Evolutionary conservation across 2,329 filamentous ascomycete genomes (phyloP), one percentile per base, ranked within the genome.

Genomic region (Monilinia fructigena): DNA sequence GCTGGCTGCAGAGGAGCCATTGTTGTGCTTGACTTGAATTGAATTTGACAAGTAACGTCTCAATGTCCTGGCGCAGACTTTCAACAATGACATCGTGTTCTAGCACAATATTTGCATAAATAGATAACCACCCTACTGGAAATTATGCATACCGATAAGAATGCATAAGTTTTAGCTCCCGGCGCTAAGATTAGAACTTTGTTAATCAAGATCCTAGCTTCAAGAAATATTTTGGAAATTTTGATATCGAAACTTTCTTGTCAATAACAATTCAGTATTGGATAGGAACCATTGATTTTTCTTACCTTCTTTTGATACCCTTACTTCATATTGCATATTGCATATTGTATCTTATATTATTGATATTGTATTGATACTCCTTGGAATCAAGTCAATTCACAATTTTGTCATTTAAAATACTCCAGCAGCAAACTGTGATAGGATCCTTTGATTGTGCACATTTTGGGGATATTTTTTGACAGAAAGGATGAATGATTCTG

Each of bases 171-270:
- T 23, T 23, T 60, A 60, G 28, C 56, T 47, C 14, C 14, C 14
- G 28, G 8, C 45, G 47, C 58, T 61, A 61, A 61, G 58, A 60
- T 60, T 59, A 59, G 42, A 31, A 14, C 20, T 31, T 20, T n/a
- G 11, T n/a, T 7, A 48, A 48, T 40, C 3, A 10, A 26, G 11
- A 55, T 23, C 54, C 54, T n/a, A 38, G 58, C 56, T 31, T 60
- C 45, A 26, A 26, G 61, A 31, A 63, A 63, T 55, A 60, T 56
- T 55, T 47, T 63, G 50, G 50, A 56, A 54, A 48, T 63, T 63
- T 63, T 63, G 50, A 38, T 31, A 47, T 23, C 35, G 50, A 50
- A 65, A 59, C 53, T 60, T 60, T 60, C 42, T 23, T 47, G 45
- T 60, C 58, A 50, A 38, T 23, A 38, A 26, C 28, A 60, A 48